A percentile compares a stretch with the other conserved stretches of the same genome.
Conservation (phyloP, 176 grass and related monocot species). For the Calamus simplicifolius region DNA sequence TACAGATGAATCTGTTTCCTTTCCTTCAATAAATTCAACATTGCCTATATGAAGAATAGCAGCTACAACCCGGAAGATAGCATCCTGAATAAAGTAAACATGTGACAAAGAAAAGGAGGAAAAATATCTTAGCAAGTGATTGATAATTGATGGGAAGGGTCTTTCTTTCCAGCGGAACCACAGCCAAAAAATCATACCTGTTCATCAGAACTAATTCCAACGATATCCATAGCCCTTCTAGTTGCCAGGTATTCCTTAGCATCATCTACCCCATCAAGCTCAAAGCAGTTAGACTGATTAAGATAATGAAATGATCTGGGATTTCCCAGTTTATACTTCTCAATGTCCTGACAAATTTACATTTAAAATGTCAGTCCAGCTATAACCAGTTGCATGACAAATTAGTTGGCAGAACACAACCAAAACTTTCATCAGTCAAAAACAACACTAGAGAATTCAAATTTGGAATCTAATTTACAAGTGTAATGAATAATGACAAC, state of each 20-base stretch:
- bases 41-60: slow-evolving; percentile 99
- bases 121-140: background rate
- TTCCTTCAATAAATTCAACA: slow-evolving; percentile 90
- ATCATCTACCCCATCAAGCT: slow-evolving; percentile 81
- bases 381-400: too few species aligned
- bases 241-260: slow-evolving; percentile 71
- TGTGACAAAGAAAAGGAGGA: background rate
- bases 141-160: too few species aligned
- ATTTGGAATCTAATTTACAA: too few species aligned
- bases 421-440: too few species aligned
- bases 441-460: too few species aligned
- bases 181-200: slow-evolving; percentile 43
- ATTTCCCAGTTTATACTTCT: slow-evolving; percentile 78
- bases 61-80: slow-evolving; percentile 92
- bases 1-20: slow-evolving; percentile 75
- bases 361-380: too few species aligned
- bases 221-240: slow-evolving; percentile 84
- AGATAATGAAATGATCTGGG: slow-evolving; percentile 81
- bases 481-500: too few species aligned
- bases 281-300: slow-evolving; percentile 91
- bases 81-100: slow-evolving; percentile 35
- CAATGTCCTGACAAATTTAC: slow-evolving; percentile 41
- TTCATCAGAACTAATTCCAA: slow-evolving; percentile 82
- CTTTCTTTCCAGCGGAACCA: background rate
- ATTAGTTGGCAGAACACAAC: too few species aligned